Conservation (phyloP, 75 land plant species). For the Cryptomeria japonica region DNA sequence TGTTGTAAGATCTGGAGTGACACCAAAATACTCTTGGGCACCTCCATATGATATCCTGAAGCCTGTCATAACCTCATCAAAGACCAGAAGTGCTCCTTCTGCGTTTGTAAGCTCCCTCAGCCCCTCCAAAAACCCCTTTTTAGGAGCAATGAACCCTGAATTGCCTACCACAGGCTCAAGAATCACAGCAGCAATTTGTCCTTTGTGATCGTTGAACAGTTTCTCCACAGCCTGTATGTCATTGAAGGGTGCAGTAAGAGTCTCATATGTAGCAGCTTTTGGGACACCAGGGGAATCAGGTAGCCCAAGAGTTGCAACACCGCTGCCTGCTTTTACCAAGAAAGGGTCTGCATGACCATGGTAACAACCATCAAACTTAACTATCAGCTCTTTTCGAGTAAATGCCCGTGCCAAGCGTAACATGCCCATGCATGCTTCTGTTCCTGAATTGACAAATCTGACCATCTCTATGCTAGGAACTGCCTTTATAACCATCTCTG, state of each 20-base stretch:
- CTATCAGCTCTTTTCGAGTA: constrained; percentile 68
- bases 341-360: constrained; percentile 99
- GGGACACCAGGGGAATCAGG: constrained; percentile 97
- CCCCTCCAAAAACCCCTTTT: constrained; percentile 58
- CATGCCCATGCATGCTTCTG: constrained; percentile 97
- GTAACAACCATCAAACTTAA: constrained; percentile 98
- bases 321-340: constrained; percentile 97
- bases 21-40: constrained; percentile 92
- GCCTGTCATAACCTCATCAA: constrained; percentile 99
- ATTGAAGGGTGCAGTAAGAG: constrained; percentile 83
- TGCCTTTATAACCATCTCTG: constrained; percentile 89
- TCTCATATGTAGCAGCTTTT: constrained; percentile 63
- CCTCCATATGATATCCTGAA: constrained; percentile 95
- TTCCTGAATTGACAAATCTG: constrained; percentile 95
- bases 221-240: constrained; percentile 67
- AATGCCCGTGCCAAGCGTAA: constrained; percentile 93
- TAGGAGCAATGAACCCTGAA: constrained; percentile 82
- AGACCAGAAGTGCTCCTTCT: constrained; percentile 70
- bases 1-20: constrained; percentile 93
- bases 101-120: constrained; percentile 59
- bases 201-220: constrained; percentile 62
- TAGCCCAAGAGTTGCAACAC: constrained; percentile 96
- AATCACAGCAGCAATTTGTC: constrained; percentile 88
- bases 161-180: constrained; percentile 99
- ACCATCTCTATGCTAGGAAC: constrained; percentile 99